Evolutionary conservation across 2,329 filamentous ascomycete species (phyloP).

Genomic region (Cadophora sp.): DNA sequence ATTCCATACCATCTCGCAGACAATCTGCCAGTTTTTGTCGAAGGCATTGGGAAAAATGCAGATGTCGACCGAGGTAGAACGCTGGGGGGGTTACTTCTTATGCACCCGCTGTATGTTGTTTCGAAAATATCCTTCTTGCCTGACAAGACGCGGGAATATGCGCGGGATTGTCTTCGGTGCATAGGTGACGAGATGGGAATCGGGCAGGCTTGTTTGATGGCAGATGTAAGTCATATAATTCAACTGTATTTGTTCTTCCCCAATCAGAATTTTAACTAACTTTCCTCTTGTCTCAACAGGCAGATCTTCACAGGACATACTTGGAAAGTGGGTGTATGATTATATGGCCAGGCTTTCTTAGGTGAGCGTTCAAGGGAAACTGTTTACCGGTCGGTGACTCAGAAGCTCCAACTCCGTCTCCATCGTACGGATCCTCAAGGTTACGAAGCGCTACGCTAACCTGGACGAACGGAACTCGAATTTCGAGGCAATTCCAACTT

Average conservation of each 20-base stretch:
- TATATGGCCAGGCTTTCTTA: conserved; percentile 35
- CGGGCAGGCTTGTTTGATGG: conserved; percentile 38
- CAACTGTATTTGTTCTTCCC: neutral
- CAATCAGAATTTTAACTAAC: neutral
- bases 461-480: neutral
- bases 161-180: conserved; percentile 38
- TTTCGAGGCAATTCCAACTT: neutral
- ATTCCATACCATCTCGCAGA: conserved; percentile 39
- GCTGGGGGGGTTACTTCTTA: conserved; percentile 40
- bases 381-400: neutral
- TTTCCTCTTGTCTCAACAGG: neutral
- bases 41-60: neutral
- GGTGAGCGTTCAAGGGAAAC: neutral
- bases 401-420: neutral
- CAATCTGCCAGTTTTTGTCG: conserved; percentile 33
- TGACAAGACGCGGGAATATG: conserved; percentile 26
- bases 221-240: conserved; percentile 35
- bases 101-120: conserved; percentile 39
- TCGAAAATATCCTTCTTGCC: conserved; percentile 31
- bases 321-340: conserved; percentile 36
- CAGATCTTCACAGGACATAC: conserved; percentile 27
- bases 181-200: conserved; percentile 41
- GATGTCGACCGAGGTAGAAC: conserved; percentile 29
- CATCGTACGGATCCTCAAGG: neutral
- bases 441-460: neutral